Percentiles rank a stretch among this genome's conserved stretches.
Conservation (phyloP, 352 stramenopile species). For the Phytophthora megakarya region DNA sequence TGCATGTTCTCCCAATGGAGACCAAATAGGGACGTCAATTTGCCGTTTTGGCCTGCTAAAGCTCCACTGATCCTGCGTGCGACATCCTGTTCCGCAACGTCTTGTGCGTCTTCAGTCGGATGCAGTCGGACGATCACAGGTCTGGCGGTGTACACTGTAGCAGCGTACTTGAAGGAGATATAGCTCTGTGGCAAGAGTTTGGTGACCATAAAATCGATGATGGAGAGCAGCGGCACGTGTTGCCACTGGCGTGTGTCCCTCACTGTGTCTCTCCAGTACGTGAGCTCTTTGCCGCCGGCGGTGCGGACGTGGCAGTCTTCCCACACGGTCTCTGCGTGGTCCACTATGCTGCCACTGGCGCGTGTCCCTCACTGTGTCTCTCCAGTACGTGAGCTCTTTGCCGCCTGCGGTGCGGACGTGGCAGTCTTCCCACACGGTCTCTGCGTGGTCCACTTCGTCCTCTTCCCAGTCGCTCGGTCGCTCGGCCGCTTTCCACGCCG, state of each 20-base stretch:
- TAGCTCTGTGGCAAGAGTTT: conserved; percentile 61
- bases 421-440: conserved; percentile 44
- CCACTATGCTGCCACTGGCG: conserved; percentile 62
- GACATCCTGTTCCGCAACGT: conserved; percentile 27
- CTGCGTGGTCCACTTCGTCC: conserved; percentile 10
- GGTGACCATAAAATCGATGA: conserved; percentile 59
- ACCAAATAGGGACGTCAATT: conserved; percentile 57
- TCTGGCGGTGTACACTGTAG: conserved; percentile 55
- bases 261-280: conserved; percentile 47
- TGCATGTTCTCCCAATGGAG: conserved; percentile 71
- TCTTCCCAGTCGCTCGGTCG: conserved; percentile 56
- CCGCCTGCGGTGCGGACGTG: conserved; percentile 37
- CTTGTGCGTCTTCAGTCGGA: conserved; percentile 21
- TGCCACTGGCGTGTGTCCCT: conserved; percentile 52
- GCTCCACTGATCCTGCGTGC: conserved; percentile 34
- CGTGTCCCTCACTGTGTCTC: conserved; percentile 41
- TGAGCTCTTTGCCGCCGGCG: conserved; percentile 31
- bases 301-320: conserved; percentile 50
- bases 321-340: no score
- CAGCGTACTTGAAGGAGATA: conserved; percentile 65
- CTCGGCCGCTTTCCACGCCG: conserved; percentile 42
- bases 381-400: conserved; percentile 45
- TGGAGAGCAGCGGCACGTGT: conserved; percentile 51
- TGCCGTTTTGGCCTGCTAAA: conserved; percentile 34
- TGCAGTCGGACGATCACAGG: conserved; percentile 53